These are phyloP conservation scores for Penicillium brasilianum DNA, from an alignment of 2,329 filamentous ascomycete genomes.

Conservation along the genomic window DNA sequence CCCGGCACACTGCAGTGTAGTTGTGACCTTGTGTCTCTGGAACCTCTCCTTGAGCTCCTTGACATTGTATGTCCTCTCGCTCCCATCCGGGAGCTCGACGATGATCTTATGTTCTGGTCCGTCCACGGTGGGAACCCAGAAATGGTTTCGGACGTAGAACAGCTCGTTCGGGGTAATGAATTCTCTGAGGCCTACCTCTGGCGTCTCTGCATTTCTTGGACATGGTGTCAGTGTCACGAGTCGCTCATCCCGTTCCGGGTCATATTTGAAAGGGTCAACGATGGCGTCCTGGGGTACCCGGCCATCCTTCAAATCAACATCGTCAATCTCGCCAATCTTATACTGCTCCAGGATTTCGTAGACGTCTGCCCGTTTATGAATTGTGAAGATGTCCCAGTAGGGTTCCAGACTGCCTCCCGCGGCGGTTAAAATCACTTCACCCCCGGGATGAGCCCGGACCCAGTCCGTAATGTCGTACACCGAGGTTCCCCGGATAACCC, in stretches of 20 bases:
- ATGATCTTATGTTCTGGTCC: slow-evolving; percentile 55
- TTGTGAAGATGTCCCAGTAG: slow-evolving; percentile 73
- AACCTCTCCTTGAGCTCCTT: slow-evolving; percentile 61
- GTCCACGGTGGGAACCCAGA: slow-evolving; percentile 62
- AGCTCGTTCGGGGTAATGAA: slow-evolving; percentile 62
- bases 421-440: slow-evolving; percentile 69
- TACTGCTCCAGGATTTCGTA: slow-evolving; percentile 69
- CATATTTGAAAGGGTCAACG: slow-evolving; percentile 10
- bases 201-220: slow-evolving; percentile 68
- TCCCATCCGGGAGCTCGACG: slow-evolving; percentile 62
- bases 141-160: slow-evolving; percentile 67
- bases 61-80: slow-evolving; percentile 58
- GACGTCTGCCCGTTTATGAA: slow-evolving; percentile 69
- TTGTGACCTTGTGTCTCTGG: slow-evolving; percentile 57
- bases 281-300: slow-evolving; percentile 54
- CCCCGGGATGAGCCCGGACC: slow-evolving; percentile 68
- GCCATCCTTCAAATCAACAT: slow-evolving; percentile 63
- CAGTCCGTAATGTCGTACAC: slow-evolving; percentile 75
- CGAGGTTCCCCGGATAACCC: slow-evolving; percentile 67
- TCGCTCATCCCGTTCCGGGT: slow-evolving; percentile 51
- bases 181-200: slow-evolving; percentile 53
- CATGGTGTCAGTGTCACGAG: slow-evolving; percentile 60
- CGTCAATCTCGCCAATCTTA: slow-evolving; percentile 65
- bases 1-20: slow-evolving; percentile 65
- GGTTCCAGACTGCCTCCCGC: slow-evolving; percentile 68